Evolutionary conservation across 257 asterid species (phyloP), one percentile per base, ranked within the genome.

Genomic region (Capsicum baccatum): DNA sequence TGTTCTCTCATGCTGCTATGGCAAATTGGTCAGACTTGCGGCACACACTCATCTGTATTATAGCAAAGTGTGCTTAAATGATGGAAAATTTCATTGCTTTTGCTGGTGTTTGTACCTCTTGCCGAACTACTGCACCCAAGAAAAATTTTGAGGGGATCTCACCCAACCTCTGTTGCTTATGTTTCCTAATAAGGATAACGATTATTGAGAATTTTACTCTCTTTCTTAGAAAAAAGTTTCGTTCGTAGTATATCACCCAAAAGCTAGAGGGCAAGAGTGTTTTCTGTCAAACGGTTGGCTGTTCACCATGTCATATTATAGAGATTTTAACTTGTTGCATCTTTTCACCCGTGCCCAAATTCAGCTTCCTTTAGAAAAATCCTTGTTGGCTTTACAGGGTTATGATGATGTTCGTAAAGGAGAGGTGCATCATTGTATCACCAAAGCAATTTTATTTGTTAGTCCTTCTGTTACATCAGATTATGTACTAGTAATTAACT

Each of bases 181-280:
- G 39, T 4, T 39, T 39, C 4, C 44, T 39, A 4, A 39, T 4
- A 39, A 39, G 5, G 37, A 19, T n/a, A 39, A 58, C 8, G 26
- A 63, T 63, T 63, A 63, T 63, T 3, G 69, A 63, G 67, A 60
- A 19, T 60, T 60, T 60, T 19, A 60, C 67, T 60, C 67, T 60
- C 37, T 60, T 60, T 8, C 14, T 6, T n/a, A 60, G 67, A n/a
- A 60, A 6, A 66, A 66, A 35, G 9, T 66, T 66, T 66, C 50
- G 0, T 7, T 3, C 3, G 14, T 37, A 68, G 37, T 37, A 26
- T 26, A 26, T 7, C 76, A 37, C 76, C 76, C 7, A 9, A 21
- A 68, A 68, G 76, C 52, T 68, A 68, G 76, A 68, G 52, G 76
- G 37, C 1, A 21, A 35, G 11, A 0, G 1, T 68, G 76, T 68